A percentile compares a stretch with the other conserved stretches of the same genome.
Evolutionary conservation across 2,329 filamentous ascomycete species (phyloP).

Genomic region (Neofusicoccum umdonicola): DNA sequence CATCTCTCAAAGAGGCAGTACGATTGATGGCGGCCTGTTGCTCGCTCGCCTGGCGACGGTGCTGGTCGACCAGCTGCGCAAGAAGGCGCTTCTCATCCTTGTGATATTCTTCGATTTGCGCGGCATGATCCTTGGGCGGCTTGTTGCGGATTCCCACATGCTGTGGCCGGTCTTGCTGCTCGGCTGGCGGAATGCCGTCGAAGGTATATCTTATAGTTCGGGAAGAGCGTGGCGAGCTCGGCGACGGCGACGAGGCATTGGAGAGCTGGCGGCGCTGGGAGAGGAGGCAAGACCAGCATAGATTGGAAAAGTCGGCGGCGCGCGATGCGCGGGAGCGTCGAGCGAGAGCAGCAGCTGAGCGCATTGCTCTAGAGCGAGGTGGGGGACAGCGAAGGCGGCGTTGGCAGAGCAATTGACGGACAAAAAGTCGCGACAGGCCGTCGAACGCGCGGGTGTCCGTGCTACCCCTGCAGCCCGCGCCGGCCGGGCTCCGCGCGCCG

Average conservation of each 20-base stretch:
- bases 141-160: not conserved
- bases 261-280: conserved; percentile 9
- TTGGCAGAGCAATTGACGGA: not conserved
- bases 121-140: not conserved
- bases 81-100: not conserved
- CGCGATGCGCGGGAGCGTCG: not conserved
- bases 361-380: not conserved
- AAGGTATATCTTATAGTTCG: not conserved
- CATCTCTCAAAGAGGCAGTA: not conserved
- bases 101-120: not conserved
- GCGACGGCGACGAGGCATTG: not conserved
- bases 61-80: not conserved
- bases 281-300: conserved; percentile 14
- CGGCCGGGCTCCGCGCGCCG: not conserved
- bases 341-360: not conserved
- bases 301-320: not conserved
- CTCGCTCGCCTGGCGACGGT: not conserved
- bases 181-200: not conserved
- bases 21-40: not conserved
- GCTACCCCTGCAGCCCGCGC: not conserved
- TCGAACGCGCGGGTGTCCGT: not conserved
- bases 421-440: conserved; percentile 7
- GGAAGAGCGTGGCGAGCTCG: not conserved
- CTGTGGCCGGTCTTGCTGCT: not conserved
- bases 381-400: not conserved